These are phyloP conservation scores for Speleostelium caveatum DNA, from an alignment of 78 protist species.

Conservation along the genomic window DNA sequence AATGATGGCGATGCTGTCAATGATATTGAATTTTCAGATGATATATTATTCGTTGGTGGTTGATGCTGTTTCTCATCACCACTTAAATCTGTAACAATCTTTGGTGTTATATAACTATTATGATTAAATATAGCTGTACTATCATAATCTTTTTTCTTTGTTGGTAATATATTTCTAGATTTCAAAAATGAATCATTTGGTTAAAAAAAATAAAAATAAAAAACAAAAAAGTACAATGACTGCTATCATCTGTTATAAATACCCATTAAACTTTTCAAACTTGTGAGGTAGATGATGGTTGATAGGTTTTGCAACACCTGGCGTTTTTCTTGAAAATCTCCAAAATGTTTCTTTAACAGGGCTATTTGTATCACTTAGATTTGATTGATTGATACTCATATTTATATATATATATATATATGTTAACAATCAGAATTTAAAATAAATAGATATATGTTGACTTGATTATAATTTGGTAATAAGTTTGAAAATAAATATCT, in stretches of 20 bases:
- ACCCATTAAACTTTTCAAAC: constrained; percentile 80
- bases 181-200: neutral
- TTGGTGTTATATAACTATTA: constrained; percentile 35
- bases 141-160: constrained; percentile 58
- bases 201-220: neutral
- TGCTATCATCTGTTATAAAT: neutral
- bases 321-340: constrained; percentile 69
- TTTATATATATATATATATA: neutral
- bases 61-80: neutral
- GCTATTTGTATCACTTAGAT: constrained; percentile 59
- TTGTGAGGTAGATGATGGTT: constrained; percentile 52
- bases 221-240: neutral
- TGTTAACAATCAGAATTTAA: too few species aligned
- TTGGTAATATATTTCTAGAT: constrained; percentile 62
- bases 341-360: constrained; percentile 70
- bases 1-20: constrained; percentile 6
- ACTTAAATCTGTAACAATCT: neutral
- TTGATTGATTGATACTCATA: constrained; percentile 19
- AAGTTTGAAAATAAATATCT: too few species aligned
- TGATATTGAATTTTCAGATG: constrained; percentile 29
- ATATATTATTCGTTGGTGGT: neutral
- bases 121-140: constrained; percentile 61
- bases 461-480: too few species aligned
- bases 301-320: constrained; percentile 70
- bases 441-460: too few species aligned